Base-by-base conservation (phyloP, 2,329 filamentous ascomycete genomes). In the Mycocentrospora acerina region DNA sequence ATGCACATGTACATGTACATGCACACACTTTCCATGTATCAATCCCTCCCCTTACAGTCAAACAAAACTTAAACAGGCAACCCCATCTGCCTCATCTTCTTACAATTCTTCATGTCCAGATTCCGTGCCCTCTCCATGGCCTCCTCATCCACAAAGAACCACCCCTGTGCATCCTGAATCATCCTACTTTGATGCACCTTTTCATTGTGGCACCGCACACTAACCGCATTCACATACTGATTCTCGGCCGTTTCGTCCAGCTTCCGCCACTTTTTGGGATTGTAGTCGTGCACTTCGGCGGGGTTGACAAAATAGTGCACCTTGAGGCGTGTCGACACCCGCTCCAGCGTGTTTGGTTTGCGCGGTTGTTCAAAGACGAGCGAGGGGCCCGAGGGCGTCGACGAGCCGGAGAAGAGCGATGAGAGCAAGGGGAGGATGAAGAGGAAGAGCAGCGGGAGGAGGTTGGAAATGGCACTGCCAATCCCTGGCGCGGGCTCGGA, bases 241-340 rank as follows among this genome's bases (percentile, higher is more conserved):
- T 79, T 70, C 65, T 97, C 91, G 31, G 90, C 93, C 39, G 76
- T 77, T 50, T 81, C 77, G 64, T 97, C 93, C 22, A 98, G 73
- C 54, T 85, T 79, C 32, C 74, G 72, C 60, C 95, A 80, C 63
- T 93, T 86, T 39, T 79, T 76, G 9, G 78, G 68, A 38, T 77
- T 83, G 65, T 82, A 90, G 24, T 84, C 80, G 18, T 79, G 77
- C 19, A 95, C 79, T 18, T 96, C 90, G 4, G 68, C 64, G 1
- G 90, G 90, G 62, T 95, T 84, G 45, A 97, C 79, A 60, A 80
- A 98, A 72, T 97, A 98, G 44, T 88, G 79, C 35, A 95, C 77
- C 35, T 85, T 82, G 46, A 89, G 75, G 37, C 81, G 80, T 1
- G 79, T 77, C 16, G 86, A 91, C 16, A 77, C 80, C 41, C 89